Conservation (phyloP, 495 filamentous ascomycete genomes). For the Penicillium tannophilum region DNA sequence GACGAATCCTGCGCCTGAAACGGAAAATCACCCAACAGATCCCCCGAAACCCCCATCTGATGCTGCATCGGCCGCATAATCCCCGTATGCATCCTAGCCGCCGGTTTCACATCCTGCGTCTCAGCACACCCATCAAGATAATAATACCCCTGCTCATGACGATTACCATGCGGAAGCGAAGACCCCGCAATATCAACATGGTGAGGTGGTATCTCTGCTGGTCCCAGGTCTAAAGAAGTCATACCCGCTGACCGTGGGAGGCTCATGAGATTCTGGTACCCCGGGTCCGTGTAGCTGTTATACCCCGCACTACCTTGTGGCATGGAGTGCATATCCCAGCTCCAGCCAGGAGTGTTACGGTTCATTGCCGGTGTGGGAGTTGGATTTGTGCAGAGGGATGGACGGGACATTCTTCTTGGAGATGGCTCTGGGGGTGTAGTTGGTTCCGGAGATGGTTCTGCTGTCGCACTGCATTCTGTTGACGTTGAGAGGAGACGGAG, state of each 20-base stretch:
- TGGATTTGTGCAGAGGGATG: conserved; percentile 17
- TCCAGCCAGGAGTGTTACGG: conserved; percentile 27
- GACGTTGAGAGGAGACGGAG: conserved; percentile 42
- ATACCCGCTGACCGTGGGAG: conserved; percentile 26
- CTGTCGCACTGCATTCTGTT: conserved; percentile 43
- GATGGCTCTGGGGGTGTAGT: conserved; percentile 42
- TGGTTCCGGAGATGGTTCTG: conserved; percentile 47
- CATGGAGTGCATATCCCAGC: conserved; percentile 39
- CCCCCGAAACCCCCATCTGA: conserved; percentile 27
- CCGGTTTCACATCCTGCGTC: conserved; percentile 21
- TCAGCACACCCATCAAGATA: conserved; percentile 20
- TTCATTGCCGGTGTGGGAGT: conserved; percentile 26
- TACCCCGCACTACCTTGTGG: conserved; percentile 19
- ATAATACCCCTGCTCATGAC: conserved; percentile 22
- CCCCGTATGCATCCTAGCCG: conserved; percentile 19
- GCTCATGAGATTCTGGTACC: conserved; percentile 29
- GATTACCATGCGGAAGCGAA: conserved; percentile 11
- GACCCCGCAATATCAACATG: conserved; percentile 19
- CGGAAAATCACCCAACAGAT: conserved; percentile 33
- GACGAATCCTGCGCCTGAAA: conserved; percentile 29
- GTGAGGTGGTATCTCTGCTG: conserved; percentile 25
- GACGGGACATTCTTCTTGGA: conserved; percentile 19
- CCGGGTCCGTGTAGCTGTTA: conserved; percentile 27
- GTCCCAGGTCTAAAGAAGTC: conserved; percentile 16
- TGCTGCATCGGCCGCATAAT: conserved; percentile 20